Conservation (phyloP, 441 rosid genomes). For the Eutrema salsugineum region DNA sequence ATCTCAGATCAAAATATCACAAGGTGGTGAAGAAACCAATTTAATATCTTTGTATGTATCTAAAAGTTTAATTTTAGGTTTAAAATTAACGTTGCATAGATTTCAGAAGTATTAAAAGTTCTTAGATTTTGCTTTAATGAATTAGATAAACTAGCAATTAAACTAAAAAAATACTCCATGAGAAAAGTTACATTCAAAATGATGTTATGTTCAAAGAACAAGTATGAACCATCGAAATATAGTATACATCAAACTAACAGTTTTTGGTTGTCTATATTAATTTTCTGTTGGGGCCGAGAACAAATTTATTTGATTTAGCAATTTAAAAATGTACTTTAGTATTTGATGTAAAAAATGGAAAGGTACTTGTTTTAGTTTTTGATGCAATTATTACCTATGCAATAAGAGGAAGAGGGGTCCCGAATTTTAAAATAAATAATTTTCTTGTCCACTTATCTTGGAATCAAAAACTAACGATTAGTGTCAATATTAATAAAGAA, state of each 20-base stretch:
- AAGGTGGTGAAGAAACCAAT: neutral
- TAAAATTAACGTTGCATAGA: neutral
- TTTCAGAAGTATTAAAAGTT: neutral
- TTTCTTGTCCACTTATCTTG: constrained; percentile 30
- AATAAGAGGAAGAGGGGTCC: neutral
- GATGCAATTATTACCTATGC: neutral
- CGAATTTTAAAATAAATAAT: neutral
- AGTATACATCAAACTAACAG: neutral
- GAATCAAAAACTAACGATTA: constrained; percentile 21
- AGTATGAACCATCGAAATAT: neutral
- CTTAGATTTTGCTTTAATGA: neutral
- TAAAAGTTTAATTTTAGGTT: neutral
- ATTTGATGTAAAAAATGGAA: neutral
- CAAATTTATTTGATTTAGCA: neutral
- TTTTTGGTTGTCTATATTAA: neutral
- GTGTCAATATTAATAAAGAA: neutral
- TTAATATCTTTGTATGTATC: neutral
- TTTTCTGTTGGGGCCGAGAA: neutral
- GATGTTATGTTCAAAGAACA: neutral
- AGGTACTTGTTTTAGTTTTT: no score
- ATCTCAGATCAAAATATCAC: constrained; percentile 32
- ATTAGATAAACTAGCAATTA: neutral
- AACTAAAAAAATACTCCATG: neutral
- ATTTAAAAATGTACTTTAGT: neutral
- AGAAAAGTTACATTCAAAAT: neutral